phyloP scores from a whole-genome alignment of 352 stramenopile genomes.

The Phytophthora meadii region DNA sequence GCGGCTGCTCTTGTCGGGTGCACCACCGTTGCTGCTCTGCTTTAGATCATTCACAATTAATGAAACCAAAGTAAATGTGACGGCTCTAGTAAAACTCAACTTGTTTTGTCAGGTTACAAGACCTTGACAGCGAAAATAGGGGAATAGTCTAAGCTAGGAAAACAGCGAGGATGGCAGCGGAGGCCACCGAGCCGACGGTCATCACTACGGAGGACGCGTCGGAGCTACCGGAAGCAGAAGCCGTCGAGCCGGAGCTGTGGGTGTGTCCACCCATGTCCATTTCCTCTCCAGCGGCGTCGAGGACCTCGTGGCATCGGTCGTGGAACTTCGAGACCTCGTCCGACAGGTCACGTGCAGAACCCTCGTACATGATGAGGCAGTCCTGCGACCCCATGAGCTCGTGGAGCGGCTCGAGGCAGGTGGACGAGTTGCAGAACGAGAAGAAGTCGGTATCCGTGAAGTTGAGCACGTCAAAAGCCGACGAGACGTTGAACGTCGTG shows the following conservation, averaged over 20 bases:
- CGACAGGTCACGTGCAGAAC: slow-evolving; percentile 46
- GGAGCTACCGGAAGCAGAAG: slow-evolving; percentile 12
- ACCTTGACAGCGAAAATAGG: neutral
- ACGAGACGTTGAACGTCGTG: slow-evolving; percentile 56
- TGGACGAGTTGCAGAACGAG: slow-evolving; percentile 60
- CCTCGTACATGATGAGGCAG: slow-evolving; percentile 58
- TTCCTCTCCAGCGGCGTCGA: slow-evolving; percentile 14
- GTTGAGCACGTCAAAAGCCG: slow-evolving; percentile 54
- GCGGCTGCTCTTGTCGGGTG: slow-evolving; percentile 11
- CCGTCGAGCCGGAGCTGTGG: slow-evolving; percentile 11
- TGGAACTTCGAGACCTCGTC: slow-evolving; percentile 53
- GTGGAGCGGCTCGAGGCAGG: slow-evolving; percentile 68
- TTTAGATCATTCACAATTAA: slow-evolving; percentile 7
- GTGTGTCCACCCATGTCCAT: slow-evolving; percentile 35
- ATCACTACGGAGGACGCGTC: slow-evolving; percentile 23
- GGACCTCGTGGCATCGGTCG: slow-evolving; percentile 52
- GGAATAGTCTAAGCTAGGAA: slow-evolving; percentile 29
- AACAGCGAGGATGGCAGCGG: slow-evolving; percentile 17
- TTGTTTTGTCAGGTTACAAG: slow-evolving; percentile 2
- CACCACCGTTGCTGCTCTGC: slow-evolving; percentile 9
- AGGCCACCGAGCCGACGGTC: slow-evolving; percentile 21
- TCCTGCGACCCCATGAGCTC: slow-evolving; percentile 46
- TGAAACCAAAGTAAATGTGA: slow-evolving; percentile 1
- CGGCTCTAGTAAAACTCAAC: slow-evolving; percentile 3
- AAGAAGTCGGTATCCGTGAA: slow-evolving; percentile 56